phyloP scores from a whole-genome alignment of 306 rosid genomes.

The Cicer judaicum region DNA sequence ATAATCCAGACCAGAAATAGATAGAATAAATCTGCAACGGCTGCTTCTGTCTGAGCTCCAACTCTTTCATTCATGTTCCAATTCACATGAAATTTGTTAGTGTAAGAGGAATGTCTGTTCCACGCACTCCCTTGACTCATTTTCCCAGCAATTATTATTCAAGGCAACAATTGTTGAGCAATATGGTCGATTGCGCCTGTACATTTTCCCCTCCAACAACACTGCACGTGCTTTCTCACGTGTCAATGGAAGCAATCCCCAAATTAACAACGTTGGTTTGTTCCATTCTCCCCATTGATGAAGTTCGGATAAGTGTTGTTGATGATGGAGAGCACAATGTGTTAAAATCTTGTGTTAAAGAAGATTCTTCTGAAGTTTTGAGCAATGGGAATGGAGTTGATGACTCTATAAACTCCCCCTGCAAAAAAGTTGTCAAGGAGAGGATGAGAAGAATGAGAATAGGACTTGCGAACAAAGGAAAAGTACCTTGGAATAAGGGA shows the following conservation, averaged over 20 bases:
- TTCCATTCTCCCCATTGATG: conserved; percentile 40
- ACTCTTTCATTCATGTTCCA: too few relatives aligned
- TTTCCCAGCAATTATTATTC: conserved; percentile 44
- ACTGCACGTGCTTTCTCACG: not conserved
- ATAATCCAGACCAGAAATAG: too few relatives aligned
- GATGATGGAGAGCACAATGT: conserved; percentile 36
- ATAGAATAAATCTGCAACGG: too few relatives aligned
- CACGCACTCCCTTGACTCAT: conserved; percentile 42
- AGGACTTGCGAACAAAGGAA: conserved; percentile 88
- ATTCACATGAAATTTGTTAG: conserved; percentile 43
- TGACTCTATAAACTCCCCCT: conserved; percentile 40
- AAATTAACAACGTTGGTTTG: conserved; percentile 43
- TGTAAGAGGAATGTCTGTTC: conserved; percentile 58
- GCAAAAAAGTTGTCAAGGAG: conserved; percentile 56
- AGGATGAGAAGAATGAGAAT: conserved; percentile 69
- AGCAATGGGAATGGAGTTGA: conserved; percentile 35
- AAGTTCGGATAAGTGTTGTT: conserved; percentile 44
- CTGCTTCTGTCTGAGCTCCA: too few relatives aligned
- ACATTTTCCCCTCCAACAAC: conserved; percentile 34
- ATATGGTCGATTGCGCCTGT: conserved; percentile 44
- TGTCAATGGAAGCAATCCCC: conserved; percentile 1
- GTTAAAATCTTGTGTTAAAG: conserved; percentile 29
- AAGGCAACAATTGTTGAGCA: conserved; percentile 44
- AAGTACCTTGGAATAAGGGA: conserved; percentile 96
- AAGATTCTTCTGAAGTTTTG: conserved; percentile 38